phyloP scores from a whole-genome alignment of 345 rosid species.

The Erodium maritimum region DNA sequence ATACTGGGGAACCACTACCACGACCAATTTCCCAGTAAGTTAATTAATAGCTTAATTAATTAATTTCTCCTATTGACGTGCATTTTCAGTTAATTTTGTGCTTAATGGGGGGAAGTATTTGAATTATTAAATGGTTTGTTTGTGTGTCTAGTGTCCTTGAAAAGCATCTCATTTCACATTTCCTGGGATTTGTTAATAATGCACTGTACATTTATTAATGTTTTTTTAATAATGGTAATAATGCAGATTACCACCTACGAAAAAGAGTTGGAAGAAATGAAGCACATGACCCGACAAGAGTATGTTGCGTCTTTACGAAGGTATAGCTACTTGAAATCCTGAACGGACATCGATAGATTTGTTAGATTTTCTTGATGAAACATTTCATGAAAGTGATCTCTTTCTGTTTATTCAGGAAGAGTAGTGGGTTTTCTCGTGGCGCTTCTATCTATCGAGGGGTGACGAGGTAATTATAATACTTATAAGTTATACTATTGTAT shows the following conservation, averaged over 20 bases:
- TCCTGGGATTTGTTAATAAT: neutral
- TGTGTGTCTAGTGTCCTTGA: conserved; percentile 7
- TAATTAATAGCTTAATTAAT: neutral
- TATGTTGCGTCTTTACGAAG: conserved; percentile 84
- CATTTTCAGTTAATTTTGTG: neutral
- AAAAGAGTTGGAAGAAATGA: conserved; percentile 89
- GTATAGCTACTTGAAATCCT: conserved; percentile 25
- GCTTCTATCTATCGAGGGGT: conserved; percentile 92
- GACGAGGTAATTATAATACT: conserved; percentile 63
- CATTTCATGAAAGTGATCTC: no score
- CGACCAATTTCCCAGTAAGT: conserved; percentile 78
- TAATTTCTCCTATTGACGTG: conserved; percentile 1
- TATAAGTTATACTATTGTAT: no score
- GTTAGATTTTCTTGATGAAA: no score
- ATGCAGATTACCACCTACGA: conserved; percentile 66
- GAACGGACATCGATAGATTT: no score
- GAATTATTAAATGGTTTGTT: neutral
- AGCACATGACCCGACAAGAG: conserved; percentile 92
- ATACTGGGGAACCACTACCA: conserved; percentile 88
- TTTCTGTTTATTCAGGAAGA: conserved; percentile 39
- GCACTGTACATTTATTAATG: neutral
- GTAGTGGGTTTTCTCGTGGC: conserved; percentile 96
- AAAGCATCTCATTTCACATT: neutral
- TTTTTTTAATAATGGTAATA: conserved; percentile 1
- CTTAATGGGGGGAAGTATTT: conserved; percentile 10